Evolutionary conservation across 129 eudicot genomes (phyloP), one percentile per base, ranked within the genome.

Genomic region (Dittrichia graveolens): DNA sequence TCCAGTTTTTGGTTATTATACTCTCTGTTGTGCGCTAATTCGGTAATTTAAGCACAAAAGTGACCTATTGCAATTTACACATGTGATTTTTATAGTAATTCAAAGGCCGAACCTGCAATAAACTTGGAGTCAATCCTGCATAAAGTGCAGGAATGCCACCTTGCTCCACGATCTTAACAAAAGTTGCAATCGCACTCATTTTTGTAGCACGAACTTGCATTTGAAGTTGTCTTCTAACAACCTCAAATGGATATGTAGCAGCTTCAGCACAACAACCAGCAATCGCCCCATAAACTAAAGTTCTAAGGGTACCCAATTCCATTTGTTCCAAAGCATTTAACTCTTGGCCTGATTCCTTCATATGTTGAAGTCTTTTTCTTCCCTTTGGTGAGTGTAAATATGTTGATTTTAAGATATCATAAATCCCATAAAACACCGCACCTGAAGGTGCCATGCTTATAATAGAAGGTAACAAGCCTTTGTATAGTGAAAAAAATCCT

Each of bases 371-470:
- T 80, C 99, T 84, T 72, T 80, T 80, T 80, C 74, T 86, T 50
- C 99, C 99, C 77, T 86, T 83, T 3, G 97, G 94, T 56, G 99
- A 95, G 81, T 68, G 94, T 68, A 95, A 79, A 83, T 90, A 91
- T 24, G 91, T 80, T 13, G 96, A 83, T 65, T 95, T 95, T 42
- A 95, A 77, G 44, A 95, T 90, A 50, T 95, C 99, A 65, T 95
- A 95, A 39, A 90, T 87, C 77, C 97, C 97, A 66, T 90, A 95
- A 75, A 88, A 95, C 40, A 95, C 97, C 18, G 99, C 97, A 49
- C 99, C 99, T 42, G 99, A 90, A 67, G 99, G 99, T 43, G 97
- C 99, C 99, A 95, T 95, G 86, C 96, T 91, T 53, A 91, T 82
- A 46, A 95, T 81, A 12, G 97, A 95, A 47, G 99, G 99, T 72